These are phyloP conservation scores for Trichoderma atrobrunneum DNA, from an alignment of 2,329 filamentous ascomycete species.

Conservation along the genomic window DNA sequence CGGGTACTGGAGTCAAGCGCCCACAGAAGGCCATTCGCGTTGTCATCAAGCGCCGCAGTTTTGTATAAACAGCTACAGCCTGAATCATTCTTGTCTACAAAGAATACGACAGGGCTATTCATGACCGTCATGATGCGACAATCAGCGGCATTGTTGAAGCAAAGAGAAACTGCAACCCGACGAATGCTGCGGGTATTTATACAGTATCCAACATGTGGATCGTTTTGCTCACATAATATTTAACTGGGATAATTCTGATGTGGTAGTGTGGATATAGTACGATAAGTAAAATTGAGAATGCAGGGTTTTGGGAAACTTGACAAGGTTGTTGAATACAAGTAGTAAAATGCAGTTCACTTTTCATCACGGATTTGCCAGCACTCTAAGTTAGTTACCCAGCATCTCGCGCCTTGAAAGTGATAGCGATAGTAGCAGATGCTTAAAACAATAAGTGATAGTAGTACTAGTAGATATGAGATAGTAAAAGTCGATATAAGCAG, in stretches of 20 bases:
- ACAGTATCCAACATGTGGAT: not conserved
- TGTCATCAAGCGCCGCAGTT: not conserved
- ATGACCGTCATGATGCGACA: not conserved
- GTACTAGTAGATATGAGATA: not conserved
- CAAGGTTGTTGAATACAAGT: not conserved
- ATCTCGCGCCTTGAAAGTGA: not conserved
- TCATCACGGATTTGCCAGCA: not conserved
- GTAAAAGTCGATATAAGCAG: not conserved
- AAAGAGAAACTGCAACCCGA: not conserved
- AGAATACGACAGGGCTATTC: not conserved
- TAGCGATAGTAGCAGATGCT: not conserved
- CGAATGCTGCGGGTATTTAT: not conserved
- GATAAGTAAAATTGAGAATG: not conserved
- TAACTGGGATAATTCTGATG: not conserved
- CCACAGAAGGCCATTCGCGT: not conserved
- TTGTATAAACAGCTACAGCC: not conserved
- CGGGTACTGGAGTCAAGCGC: conserved; percentile 4
- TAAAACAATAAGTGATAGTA: not conserved
- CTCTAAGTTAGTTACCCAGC: not conserved
- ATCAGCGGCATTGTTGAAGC: not conserved
- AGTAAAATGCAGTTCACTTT: not conserved
- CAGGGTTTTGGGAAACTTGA: not conserved
- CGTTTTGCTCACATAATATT: not conserved
- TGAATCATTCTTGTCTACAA: not conserved
- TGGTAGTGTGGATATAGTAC: not conserved